Evolutionary conservation across 148 eudicot genomes (phyloP).

Genomic region (Persicaria tinctoria): DNA sequence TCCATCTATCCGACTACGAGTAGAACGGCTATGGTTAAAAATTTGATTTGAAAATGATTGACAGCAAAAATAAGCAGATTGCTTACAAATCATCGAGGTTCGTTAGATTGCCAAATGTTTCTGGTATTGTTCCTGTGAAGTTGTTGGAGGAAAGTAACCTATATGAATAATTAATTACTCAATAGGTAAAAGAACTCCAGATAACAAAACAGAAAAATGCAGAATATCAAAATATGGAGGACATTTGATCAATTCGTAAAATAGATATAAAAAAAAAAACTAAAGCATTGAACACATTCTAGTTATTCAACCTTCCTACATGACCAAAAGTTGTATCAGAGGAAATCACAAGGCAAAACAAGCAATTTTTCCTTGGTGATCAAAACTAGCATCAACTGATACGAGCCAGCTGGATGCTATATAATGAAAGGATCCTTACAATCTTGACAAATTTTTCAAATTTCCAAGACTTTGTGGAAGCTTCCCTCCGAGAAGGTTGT

Average conservation of each 20-base stretch:
- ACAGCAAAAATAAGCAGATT: not conserved
- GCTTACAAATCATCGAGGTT: conserved; percentile 69
- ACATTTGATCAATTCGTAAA: not conserved
- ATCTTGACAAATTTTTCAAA: conserved; percentile 42
- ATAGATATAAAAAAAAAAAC: not conserved
- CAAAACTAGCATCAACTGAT: not conserved
- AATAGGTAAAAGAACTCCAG: too few relatives aligned
- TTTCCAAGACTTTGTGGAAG: conserved; percentile 58
- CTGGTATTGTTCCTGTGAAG: conserved; percentile 71
- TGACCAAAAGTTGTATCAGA: not conserved
- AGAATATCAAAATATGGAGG: not conserved
- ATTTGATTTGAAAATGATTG: not conserved
- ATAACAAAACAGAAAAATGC: not conserved
- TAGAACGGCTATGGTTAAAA: not conserved
- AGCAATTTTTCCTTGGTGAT: not conserved
- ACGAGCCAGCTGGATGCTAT: not conserved
- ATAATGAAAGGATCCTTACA: conserved; percentile 33
- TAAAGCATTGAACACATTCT: not conserved
- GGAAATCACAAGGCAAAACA: not conserved
- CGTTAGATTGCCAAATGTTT: conserved; percentile 41
- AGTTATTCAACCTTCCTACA: not conserved
- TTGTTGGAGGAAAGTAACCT: conserved; percentile 66
- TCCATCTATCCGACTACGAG: conserved; percentile 75
- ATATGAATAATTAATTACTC: conserved; percentile 17
- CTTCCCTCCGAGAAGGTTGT: conserved; percentile 53